These are phyloP conservation scores for Acacia confusa DNA, from an alignment of 306 rosid species.

Conservation along the genomic window DNA sequence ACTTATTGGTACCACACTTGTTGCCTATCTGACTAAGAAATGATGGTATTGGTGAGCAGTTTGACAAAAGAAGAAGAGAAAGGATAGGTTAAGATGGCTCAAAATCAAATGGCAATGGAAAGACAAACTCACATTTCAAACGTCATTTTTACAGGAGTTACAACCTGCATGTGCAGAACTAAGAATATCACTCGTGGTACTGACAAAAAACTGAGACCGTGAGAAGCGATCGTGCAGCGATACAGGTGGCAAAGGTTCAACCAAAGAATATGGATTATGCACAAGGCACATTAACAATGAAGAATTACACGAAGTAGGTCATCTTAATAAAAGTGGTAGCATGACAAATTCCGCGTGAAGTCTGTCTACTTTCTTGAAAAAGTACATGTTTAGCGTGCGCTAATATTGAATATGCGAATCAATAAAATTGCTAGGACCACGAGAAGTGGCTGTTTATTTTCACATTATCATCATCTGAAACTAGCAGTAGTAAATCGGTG, in stretches of 20 bases:
- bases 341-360: neutral
- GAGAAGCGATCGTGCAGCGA: too few relatives aligned
- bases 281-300: neutral
- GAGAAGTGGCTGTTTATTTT: neutral
- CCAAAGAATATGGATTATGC: constrained; percentile 1
- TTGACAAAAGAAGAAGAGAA: neutral
- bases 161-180: constrained; percentile 63
- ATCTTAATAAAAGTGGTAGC: neutral
- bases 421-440: neutral
- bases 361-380: neutral
- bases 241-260: too few relatives aligned
- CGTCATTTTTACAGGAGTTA: constrained; percentile 86
- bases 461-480: constrained; percentile 3
- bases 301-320: neutral
- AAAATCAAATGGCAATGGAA: neutral
- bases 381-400: neutral
- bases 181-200: constrained; percentile 3
- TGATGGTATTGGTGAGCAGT: constrained; percentile 16
- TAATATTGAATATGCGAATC: neutral
- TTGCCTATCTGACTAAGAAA: constrained; percentile 73
- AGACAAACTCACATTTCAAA: constrained; percentile 73
- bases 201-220: too few relatives aligned
- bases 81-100: constrained; percentile 1
- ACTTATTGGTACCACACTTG: constrained; percentile 88
- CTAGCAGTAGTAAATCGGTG: neutral